A percentile compares a stretch with the other conserved stretches of the same genome.
phyloP scores from a whole-genome alignment of 805 yeast genomes.

The Candida insectorum region DNA sequence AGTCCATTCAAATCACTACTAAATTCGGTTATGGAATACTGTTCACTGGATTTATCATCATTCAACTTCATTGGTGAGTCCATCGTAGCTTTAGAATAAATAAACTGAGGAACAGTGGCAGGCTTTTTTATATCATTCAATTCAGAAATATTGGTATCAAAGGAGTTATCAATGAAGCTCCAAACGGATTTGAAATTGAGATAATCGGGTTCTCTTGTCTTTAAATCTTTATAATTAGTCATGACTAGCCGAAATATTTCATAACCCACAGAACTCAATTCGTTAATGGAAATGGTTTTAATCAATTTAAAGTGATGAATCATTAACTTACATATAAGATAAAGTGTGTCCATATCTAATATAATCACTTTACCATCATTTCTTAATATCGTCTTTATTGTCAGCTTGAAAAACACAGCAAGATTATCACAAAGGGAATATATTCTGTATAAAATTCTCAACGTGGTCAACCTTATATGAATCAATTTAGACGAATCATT shows the following conservation, averaged over 20 bases:
- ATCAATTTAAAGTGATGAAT: constrained; percentile 31
- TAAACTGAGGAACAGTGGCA: constrained; percentile 10
- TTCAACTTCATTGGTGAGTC: constrained; percentile 32
- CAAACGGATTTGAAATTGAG: constrained; percentile 31
- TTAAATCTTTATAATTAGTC: constrained; percentile 31
- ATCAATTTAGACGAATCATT: constrained; percentile 32
- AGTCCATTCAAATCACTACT: constrained; percentile 24
- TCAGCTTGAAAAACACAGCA: constrained; percentile 37
- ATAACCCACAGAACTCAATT: constrained; percentile 25
- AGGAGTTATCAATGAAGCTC: constrained; percentile 23
- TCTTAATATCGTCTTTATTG: constrained; percentile 29
- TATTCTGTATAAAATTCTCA: constrained; percentile 29
- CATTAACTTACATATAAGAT: constrained; percentile 29
- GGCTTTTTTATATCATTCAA: constrained; percentile 5
- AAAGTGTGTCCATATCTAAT: constrained; percentile 39
- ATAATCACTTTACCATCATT: constrained; percentile 41
- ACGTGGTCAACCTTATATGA: constrained; percentile 28
- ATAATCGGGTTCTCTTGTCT: constrained; percentile 29
- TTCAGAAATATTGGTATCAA: constrained; percentile 2
- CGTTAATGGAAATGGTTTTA: constrained; percentile 30
- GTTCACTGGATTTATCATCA: constrained; percentile 8
- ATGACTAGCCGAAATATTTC: constrained; percentile 35
- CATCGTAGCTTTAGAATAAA: constrained; percentile 21
- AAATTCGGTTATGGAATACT: constrained; percentile 16
- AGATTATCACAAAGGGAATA: constrained; percentile 38